Evolutionary conservation across 495 filamentous ascomycete species (phyloP), one percentile per base, ranked within the genome.

Genomic region (Haplographium delicatum): DNA sequence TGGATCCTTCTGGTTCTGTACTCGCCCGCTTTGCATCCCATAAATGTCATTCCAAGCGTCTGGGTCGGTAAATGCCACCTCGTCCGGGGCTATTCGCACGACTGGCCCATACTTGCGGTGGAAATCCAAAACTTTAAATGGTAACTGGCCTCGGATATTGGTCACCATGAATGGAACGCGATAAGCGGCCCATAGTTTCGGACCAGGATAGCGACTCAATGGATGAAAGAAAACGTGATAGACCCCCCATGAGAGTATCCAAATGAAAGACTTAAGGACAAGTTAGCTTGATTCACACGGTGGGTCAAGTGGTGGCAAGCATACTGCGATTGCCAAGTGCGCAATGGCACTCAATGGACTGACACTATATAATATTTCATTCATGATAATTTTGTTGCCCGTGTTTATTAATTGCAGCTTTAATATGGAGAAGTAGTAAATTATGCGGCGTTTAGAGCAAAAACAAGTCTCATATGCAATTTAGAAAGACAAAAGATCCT

Each of bases 81-180:
- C 78, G 22, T 75, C 71, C 0, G 78, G 80, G 0, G 69, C 73
- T 4, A 81, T 66, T 49, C 80, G 68, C 13, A 83, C 68, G 24
- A 82, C 65, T 16, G 73, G 70, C 5, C 80, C 79, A 28, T 75
- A 68, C 42, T 62, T 68, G 30, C 67, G 62, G 62, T 83, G 80
- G n/a, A 69, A 50, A 8, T 56, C 56, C n/a, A 58, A 30, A 39
- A 64, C 51, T 38, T 63, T 56, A 38, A 59, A 52, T 24, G 62
- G 47, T 40, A 65, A 39, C 15, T 50, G 60, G 6, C 62, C 65
- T 43, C 20, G 18, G 8, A 40, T 23, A 19, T 43, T 26, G 23
- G 24, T 19, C 11, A 20, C 19, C 1, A 18, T 34, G 26, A 30
- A 40, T n/a, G 49, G 45, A 31, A 53, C 4, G 3, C 40, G 25